Percentiles rank a stretch among this genome's conserved stretches.
Conservation (phyloP, 2,329 filamentous ascomycete genomes). For the Coniosporium uncinatum region DNA sequence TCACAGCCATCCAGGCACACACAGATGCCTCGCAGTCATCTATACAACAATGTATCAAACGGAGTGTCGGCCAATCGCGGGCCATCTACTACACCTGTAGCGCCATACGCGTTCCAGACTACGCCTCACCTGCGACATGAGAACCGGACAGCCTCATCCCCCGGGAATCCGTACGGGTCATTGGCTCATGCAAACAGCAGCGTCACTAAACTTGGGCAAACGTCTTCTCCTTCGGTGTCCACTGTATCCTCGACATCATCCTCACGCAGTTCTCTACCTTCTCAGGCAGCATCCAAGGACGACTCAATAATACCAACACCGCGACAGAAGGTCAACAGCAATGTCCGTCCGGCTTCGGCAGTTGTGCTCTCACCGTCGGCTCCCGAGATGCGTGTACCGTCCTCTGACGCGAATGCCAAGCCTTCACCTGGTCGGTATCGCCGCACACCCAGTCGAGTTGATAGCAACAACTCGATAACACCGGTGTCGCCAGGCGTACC, state of each 20-base stretch:
- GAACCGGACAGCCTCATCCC: conserved; percentile 47
- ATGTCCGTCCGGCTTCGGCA: conserved; percentile 34
- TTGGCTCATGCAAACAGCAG: conserved; percentile 26
- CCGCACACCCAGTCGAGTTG: conserved; percentile 53
- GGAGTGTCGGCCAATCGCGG: conserved; percentile 31
- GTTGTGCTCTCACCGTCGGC: conserved; percentile 44
- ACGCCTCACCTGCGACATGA: conserved; percentile 51
- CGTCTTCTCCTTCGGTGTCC: conserved; percentile 33
- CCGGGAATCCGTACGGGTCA: conserved; percentile 22
- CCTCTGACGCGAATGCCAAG: conserved; percentile 55
- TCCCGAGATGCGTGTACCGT: conserved; percentile 48
- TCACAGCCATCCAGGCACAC: conserved; percentile 28
- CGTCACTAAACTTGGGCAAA: not conserved
- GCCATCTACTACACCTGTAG: conserved; percentile 35
- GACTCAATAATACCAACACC: conserved; percentile 23
- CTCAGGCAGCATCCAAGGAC: conserved; percentile 36
- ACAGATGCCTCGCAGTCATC: conserved; percentile 32
- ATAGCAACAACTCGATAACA: conserved; percentile 30
- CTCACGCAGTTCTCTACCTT: conserved; percentile 36
- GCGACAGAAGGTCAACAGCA: conserved; percentile 4
- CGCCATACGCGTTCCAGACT: conserved; percentile 42
- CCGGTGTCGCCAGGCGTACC: too few species aligned
- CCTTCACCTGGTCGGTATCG: conserved; percentile 80
- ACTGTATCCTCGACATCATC: conserved; percentile 42
- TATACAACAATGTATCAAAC: conserved; percentile 31